Evolutionary conservation across 2,329 filamentous ascomycete species (phyloP), one percentile per base, ranked within the genome.

Genomic region (Alternaria brassicae): DNA sequence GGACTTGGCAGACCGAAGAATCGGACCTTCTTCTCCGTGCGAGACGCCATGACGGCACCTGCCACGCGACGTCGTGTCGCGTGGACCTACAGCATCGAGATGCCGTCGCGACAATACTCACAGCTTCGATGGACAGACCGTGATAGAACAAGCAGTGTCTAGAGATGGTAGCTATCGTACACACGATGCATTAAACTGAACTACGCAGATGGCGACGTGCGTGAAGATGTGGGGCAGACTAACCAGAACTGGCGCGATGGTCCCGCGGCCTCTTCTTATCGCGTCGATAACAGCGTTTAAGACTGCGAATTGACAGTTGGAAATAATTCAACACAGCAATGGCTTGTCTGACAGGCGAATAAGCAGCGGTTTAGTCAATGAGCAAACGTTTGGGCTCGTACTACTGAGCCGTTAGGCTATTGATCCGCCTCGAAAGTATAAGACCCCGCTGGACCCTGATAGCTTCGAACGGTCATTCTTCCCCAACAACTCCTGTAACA

Each of bases 401-500:
- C 49, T 40, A 36, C 30, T 39, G 37, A 36, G 30, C 39, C n/a
- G 21, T 40, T 28, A 32, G 53, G 50, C 50, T 13, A 49, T 27
- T 17, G 32, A 50, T 48, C 50, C 45, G 42, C 36, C 37, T 36
- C 25, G 36, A 49, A 63, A 58, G 57, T 68, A 64, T 70, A 70
- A 72, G 56, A 71, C 63, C 65, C 62, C 60, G 66, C 61, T 56
- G 34, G 39, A 40, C 32, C 60, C 62, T 61, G 41, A 49, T 3
- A 39, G 28, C 45, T 32, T 61, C 44, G 58, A 60, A 42, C 47
- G 53, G 23, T 57, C 56, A 44, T 48, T 45, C 34, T 32, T 13
- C 41, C n/a, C 41, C 42, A 30, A 53, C 32, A 21, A 53, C 58
- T 54, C 21, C 48, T 37, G 28, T 45, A 55, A 23, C 48, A 53